Base-by-base conservation (phyloP, 352 stramenopile species). In the Pythium biforme region DNA sequence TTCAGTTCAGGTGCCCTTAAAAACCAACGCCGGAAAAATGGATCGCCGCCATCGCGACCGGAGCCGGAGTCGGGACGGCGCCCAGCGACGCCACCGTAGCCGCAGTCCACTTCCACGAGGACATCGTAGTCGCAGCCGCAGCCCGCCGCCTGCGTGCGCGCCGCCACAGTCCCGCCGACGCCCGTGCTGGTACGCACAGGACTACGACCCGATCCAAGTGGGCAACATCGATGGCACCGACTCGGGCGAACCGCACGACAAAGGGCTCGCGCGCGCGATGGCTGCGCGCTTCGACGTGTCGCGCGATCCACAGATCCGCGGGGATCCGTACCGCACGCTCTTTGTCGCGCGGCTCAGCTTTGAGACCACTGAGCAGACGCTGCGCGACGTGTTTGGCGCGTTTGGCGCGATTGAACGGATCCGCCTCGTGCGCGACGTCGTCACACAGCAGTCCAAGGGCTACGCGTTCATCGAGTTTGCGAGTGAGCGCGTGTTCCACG, bases 391-490 rank as follows among this genome's bases (percentile, higher is more conserved):
- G 33, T 94, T 94, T 52, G 49, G 50, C 10, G 33, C 43, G 12
- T 92, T 77, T 29, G 85, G 85, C 19, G 53, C 59, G 4, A 70
- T 94, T 46, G 29, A 55, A 7, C 68, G 65, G n/a, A 53, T 89
- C 55, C 81, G 83, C 25, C 71, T 94, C 6, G 85, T 94, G 51
- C 75, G 76, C 11, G 79, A 94, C 51, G 72, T 83, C 12, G 75
- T 68, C 34, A 90, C 83, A 20, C 56, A 81, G 55, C 74, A 75
- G 50, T 90, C 82, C 59, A 86, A 79, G 34, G 83, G 83, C 46
- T 92, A 94, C 70, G 83, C 85, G 27, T 94, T 94, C 63, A 64
- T 94, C 26, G 83, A 90, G 58, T 94, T 88, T 53, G 70, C 66
- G 33, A 52, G 70, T 37, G 80, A 88, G 58, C 65, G 66, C 22